Evolutionary conservation across 331 rosid genomes (phyloP).

Genomic region (Phaseolus coccineus): DNA sequence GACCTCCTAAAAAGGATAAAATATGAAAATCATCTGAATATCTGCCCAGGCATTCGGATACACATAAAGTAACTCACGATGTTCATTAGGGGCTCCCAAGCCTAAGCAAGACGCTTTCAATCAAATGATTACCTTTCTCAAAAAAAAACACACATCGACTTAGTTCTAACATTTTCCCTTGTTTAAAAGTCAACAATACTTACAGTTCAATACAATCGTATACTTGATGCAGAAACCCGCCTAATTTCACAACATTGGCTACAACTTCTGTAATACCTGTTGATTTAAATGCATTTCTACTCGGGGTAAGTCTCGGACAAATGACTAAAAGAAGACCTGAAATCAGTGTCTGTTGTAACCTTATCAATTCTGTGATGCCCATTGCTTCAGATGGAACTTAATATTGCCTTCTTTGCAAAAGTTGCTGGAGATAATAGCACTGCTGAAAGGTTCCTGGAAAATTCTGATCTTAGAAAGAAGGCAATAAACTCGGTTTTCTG

Average conservation of each 20-base stretch:
- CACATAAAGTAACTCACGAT: background rate
- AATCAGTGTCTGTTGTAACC: conserved; percentile 31
- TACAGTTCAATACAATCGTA: conserved; percentile 23
- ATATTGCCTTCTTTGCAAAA: conserved; percentile 77
- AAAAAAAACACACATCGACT: background rate
- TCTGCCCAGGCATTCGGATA: conserved; percentile 1
- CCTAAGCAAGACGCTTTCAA: background rate
- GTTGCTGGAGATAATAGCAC: conserved; percentile 63
- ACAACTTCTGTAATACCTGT: conserved; percentile 83
- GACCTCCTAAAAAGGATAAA: background rate
- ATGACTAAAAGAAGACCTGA: conserved; percentile 25
- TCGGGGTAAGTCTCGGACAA: conserved; percentile 61
- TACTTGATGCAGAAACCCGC: conserved; percentile 64
- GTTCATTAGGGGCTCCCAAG: conserved; percentile 15
- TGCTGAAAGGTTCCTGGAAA: conserved; percentile 55
- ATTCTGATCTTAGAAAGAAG: conserved; percentile 66
- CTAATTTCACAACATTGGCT: conserved; percentile 76
- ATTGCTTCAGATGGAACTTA: conserved; percentile 79
- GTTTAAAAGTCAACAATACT: conserved; percentile 5
- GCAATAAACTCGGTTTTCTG: conserved; percentile 79
- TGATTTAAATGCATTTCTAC: conserved; percentile 79
- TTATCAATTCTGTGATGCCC: conserved; percentile 35
- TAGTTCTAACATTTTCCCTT: conserved; percentile 4
- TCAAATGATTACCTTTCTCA: conserved; percentile 7
- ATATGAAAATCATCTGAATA: conserved; percentile 14